Conservation (phyloP, 225 moss, liverwort and hornwort species). For the Marchantia polymorpha region DNA sequence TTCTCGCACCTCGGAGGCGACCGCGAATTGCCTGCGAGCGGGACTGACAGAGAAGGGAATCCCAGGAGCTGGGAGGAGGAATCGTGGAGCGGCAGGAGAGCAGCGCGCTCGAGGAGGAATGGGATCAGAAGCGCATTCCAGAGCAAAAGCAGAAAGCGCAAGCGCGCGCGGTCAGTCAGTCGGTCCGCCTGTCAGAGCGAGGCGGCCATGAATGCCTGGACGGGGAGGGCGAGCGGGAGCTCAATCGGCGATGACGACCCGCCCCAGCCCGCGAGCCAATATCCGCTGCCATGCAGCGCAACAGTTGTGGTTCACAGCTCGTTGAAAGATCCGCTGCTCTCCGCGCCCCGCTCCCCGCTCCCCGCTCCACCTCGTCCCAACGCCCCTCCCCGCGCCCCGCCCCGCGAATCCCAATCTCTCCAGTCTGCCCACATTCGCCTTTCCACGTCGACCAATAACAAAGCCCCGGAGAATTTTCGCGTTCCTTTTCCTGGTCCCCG, state of each 20-base stretch:
- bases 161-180: not conserved
- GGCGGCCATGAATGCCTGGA: not conserved
- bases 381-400: not conserved
- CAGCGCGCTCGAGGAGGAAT: not conserved
- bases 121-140: too few relatives aligned
- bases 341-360: not conserved
- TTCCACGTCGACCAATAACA: slow-evolving; percentile 19
- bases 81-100: not conserved
- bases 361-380: not conserved
- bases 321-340: not conserved
- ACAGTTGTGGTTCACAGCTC: slow-evolving; percentile 16
- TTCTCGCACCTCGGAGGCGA: not conserved
- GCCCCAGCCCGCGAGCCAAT: not conserved
- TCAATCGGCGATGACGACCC: not conserved
- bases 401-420: slow-evolving; percentile 10
- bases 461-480: too few relatives aligned
- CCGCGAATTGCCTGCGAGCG: too few relatives aligned
- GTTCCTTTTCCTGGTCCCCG: too few relatives aligned
- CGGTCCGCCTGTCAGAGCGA: not conserved
- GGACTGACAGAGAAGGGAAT: not conserved
- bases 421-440: slow-evolving; percentile 10
- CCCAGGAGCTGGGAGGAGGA: not conserved
- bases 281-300: slow-evolving; percentile 11
- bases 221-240: not conserved
- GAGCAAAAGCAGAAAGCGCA: too few relatives aligned